phyloP scores from a whole-genome alignment of 2,329 filamentous ascomycete species.

The Fusarium irregulare region DNA sequence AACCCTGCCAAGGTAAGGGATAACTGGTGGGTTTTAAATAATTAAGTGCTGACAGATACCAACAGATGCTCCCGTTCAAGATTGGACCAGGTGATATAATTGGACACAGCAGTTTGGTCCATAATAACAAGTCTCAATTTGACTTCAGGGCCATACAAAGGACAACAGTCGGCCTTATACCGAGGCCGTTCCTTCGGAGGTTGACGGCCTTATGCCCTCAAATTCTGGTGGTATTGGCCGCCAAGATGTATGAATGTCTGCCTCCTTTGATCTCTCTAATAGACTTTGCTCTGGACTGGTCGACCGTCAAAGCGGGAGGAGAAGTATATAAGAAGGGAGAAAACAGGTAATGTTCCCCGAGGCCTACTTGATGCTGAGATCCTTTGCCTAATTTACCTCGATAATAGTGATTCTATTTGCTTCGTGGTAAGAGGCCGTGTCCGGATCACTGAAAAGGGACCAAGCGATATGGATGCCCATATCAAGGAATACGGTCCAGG shows the following conservation, averaged over 20 bases:
- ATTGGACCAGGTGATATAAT: background rate
- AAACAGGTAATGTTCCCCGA: background rate
- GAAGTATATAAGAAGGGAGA: background rate
- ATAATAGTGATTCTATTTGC: background rate
- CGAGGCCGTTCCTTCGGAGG: background rate
- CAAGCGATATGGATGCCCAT: background rate
- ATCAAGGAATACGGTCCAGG: background rate
- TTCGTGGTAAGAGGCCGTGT: background rate
- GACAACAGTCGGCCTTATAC: background rate
- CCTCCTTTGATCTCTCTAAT: background rate
- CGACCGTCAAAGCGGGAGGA: background rate
- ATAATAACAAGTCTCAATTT: background rate
- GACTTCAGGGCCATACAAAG: background rate
- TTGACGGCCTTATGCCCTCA: background rate
- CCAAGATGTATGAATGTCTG: background rate
- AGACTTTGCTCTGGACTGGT: background rate
- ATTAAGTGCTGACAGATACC: too few relatives aligned
- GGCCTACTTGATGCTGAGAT: background rate
- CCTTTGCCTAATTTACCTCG: rapidly evolving
- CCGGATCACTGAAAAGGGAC: background rate
- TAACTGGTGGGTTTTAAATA: too few relatives aligned
- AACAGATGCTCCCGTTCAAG: background rate
- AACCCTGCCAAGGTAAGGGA: too few relatives aligned
- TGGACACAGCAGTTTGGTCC: background rate
- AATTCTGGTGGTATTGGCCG: background rate